These are phyloP conservation scores for Diaporthe citri DNA, from an alignment of 2,329 filamentous ascomycete genomes.

Conservation along the genomic window DNA sequence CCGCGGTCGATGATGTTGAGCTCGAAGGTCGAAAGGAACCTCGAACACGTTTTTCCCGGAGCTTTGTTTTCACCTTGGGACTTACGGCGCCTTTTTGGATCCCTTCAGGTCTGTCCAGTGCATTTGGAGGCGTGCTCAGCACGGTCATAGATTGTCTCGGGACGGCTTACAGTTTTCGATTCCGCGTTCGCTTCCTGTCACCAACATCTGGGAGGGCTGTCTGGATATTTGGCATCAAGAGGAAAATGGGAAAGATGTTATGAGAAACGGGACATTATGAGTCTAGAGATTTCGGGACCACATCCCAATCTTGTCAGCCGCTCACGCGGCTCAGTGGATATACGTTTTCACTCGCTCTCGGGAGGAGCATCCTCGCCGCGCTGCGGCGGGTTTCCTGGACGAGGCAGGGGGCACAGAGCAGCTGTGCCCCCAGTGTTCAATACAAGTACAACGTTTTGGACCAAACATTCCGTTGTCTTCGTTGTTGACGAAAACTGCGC, in stretches of 20 bases:
- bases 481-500: too few relatives aligned
- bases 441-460: conserved; percentile 30
- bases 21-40: neutral
- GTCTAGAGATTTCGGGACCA: conserved; percentile 36
- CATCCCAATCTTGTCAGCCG: conserved; percentile 34
- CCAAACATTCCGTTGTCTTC: neutral
- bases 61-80: neutral
- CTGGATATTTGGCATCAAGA: conserved; percentile 20
- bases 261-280: conserved; percentile 33
- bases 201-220: conserved; percentile 22
- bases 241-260: conserved; percentile 25
- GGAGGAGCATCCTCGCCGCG: neutral
- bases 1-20: neutral
- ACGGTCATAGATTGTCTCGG: conserved; percentile 26
- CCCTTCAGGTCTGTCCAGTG: neutral
- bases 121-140: neutral
- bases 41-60: neutral
- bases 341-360: conserved; percentile 32
- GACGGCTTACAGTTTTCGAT: conserved; percentile 22
- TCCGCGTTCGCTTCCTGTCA: conserved; percentile 31
- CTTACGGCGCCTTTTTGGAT: neutral
- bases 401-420: conserved; percentile 7
- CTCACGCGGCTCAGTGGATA: conserved; percentile 34
- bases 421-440: conserved; percentile 18
- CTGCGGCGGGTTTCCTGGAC: neutral